These are phyloP conservation scores for Colletotrichum destructivum DNA, from an alignment of 2,329 filamentous ascomycete species.

Conservation along the genomic window DNA sequence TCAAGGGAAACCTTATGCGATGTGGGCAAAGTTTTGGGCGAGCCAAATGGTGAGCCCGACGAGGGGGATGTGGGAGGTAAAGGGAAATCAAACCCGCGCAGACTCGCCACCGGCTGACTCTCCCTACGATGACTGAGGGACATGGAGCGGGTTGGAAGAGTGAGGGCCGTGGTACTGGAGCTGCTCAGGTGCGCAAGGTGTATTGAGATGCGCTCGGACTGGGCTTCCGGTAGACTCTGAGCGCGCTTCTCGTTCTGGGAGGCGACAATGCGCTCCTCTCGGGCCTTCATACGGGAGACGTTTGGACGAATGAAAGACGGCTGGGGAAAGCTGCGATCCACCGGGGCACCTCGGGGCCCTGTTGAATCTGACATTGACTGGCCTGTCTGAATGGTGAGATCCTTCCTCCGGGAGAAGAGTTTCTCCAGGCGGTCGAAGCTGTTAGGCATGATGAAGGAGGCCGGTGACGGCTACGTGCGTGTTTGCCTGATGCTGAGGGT, in stretches of 20 bases:
- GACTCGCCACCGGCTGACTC: slow-evolving; percentile 45
- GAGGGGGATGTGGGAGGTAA: slow-evolving; percentile 50
- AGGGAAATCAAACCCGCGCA: slow-evolving; percentile 57
- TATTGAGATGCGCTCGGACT: slow-evolving; percentile 42
- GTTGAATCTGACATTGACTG: slow-evolving; percentile 12
- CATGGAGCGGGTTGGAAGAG: slow-evolving; percentile 32
- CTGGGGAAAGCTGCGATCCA: slow-evolving; percentile 61
- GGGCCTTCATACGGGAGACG: slow-evolving; percentile 69
- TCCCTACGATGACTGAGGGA: slow-evolving; percentile 32
- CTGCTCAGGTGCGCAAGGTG: slow-evolving; percentile 38
- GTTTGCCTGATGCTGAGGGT: slow-evolving; percentile 9
- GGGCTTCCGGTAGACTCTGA: slow-evolving; percentile 40
- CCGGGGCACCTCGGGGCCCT: slow-evolving; percentile 42
- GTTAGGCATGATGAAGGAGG: slow-evolving; percentile 33
- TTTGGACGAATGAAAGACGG: slow-evolving; percentile 71
- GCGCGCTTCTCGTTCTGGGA: slow-evolving; percentile 31
- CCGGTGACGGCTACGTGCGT: not conserved
- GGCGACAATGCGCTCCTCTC: slow-evolving; percentile 58
- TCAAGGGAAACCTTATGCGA: slow-evolving; percentile 25
- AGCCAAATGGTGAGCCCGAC: slow-evolving; percentile 39
- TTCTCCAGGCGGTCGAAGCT: slow-evolving; percentile 58
- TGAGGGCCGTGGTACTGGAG: slow-evolving; percentile 31
- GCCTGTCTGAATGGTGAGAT: slow-evolving; percentile 17
- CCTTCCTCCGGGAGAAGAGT: slow-evolving; percentile 65
- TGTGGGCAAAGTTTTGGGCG: slow-evolving; percentile 24